phyloP scores from a whole-genome alignment of 1,284 basidiomycete genomes.

The Meripilus lineatus region DNA sequence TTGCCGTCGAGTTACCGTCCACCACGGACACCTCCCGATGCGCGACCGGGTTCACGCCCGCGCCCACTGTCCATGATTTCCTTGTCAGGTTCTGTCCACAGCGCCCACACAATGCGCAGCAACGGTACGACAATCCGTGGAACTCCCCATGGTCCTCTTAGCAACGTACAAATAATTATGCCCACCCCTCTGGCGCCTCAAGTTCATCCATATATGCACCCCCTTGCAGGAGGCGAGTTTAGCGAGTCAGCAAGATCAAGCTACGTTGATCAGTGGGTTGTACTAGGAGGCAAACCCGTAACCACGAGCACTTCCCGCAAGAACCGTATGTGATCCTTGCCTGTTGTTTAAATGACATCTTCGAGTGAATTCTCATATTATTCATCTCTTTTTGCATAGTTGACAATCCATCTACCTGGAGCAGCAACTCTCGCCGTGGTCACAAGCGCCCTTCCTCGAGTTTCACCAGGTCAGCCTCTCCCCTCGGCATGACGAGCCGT shows the following conservation, averaged over 20 bases:
- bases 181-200: constrained; percentile 47
- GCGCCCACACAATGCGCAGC: constrained; percentile 23
- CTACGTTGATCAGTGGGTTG: constrained; percentile 27
- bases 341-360: too few species aligned
- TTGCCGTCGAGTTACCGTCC: constrained; percentile 16
- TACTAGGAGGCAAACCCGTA: constrained; percentile 16
- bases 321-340: too few species aligned
- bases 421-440: not conserved
- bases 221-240: constrained; percentile 1
- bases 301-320: too few species aligned
- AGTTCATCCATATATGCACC: constrained; percentile 21
- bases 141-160: constrained; percentile 34
- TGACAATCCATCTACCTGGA: too few species aligned
- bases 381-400: too few species aligned
- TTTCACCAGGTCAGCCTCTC: not conserved
- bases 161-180: constrained; percentile 56
- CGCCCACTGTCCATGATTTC: constrained; percentile 37
- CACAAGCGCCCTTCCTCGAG: not conserved
- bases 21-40: constrained; percentile 14
- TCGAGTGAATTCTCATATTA: too few species aligned
- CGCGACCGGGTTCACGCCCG: constrained; percentile 14
- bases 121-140: constrained; percentile 12
- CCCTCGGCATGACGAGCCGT: not conserved
- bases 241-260: constrained; percentile 14
- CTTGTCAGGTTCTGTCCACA: constrained; percentile 28